Conservation (phyloP, 73 alveolate genomes). For the Paramecium primaurelia region DNA sequence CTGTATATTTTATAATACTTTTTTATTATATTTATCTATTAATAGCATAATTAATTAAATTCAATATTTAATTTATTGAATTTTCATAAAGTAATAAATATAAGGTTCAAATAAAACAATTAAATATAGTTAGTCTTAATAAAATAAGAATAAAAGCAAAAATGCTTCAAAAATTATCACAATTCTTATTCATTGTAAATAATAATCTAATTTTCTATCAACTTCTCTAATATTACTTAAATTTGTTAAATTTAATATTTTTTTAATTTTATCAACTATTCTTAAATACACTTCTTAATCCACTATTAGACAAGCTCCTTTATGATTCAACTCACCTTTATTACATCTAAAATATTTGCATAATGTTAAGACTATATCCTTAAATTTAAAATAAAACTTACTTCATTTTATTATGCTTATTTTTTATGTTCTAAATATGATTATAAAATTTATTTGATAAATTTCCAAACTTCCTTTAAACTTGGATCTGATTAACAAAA, state of each 20-base stretch:
- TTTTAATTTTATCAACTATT: slow-evolving; percentile 12
- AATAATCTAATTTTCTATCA: neutral
- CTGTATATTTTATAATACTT: neutral
- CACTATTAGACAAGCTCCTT: slow-evolving; percentile 8
- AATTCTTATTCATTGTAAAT: neutral
- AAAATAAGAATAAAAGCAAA: neutral
- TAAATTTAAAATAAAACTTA: neutral
- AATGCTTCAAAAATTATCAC: neutral
- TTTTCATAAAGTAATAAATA: no score
- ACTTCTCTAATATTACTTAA: neutral
- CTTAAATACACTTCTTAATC: slow-evolving; percentile 10
- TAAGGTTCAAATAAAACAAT: no score
- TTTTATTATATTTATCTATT: neutral
- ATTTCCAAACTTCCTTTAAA: slow-evolving; percentile 38
- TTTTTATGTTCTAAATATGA: neutral
- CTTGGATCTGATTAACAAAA: neutral
- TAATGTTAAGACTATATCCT: neutral
- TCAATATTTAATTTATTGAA: no score
- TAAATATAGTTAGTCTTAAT: neutral
- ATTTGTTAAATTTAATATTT: neutral
- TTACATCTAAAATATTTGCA: slow-evolving; percentile 22
- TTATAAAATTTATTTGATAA: neutral
- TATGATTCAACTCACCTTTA: neutral
- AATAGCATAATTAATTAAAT: neutral
- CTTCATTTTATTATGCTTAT: neutral